Percentiles rank a stretch among this genome's conserved stretches.
Conservation (phyloP, 2,329 filamentous ascomycete genomes). For the Botrytis tulipae region DNA sequence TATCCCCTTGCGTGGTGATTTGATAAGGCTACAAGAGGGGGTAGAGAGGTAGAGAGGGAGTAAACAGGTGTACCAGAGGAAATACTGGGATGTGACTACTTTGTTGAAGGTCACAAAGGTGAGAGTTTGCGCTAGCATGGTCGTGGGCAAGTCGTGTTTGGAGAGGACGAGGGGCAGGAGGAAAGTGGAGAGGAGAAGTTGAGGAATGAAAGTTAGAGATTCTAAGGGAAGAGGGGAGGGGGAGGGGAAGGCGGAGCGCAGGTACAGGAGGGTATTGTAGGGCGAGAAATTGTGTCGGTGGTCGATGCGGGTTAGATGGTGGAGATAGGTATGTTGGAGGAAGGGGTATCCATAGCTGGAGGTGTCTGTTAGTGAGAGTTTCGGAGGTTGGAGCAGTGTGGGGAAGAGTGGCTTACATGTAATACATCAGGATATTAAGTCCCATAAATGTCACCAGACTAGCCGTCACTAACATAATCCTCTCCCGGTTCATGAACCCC, state of each 20-base stretch:
- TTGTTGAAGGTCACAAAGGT: conserved; percentile 98
- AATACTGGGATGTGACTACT: conserved; percentile 72
- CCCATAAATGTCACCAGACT: conserved; percentile 71
- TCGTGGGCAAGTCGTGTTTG: conserved; percentile 75
- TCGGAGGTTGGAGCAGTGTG: background rate
- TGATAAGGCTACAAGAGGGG: conserved; percentile 75
- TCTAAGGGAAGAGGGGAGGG: conserved; percentile 53
- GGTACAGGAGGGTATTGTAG: conserved; percentile 89
- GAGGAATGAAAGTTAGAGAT: conserved; percentile 83
- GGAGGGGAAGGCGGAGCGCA: conserved; percentile 64
- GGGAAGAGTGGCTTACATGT: conserved; percentile 50
- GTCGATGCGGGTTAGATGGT: conserved; percentile 90
- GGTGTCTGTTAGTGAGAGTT: conserved; percentile 8
- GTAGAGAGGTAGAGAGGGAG: conserved; percentile 84
- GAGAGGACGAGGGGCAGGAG: conserved; percentile 74
- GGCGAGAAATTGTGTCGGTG: conserved; percentile 98
- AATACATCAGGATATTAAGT: conserved; percentile 79
- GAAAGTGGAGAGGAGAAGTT: conserved; percentile 75
- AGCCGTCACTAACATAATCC: conserved; percentile 49
- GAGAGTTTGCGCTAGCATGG: conserved; percentile 94
- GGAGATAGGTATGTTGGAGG: conserved; percentile 84
- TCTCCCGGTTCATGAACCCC: conserved; percentile 14
- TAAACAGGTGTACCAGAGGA: conserved; percentile 96
- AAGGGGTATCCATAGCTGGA: conserved; percentile 75
- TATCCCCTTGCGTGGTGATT: conserved; percentile 58